Evolutionary conservation across 2,329 filamentous ascomycete species (phyloP).

Genomic region (Penicillium crustosum): DNA sequence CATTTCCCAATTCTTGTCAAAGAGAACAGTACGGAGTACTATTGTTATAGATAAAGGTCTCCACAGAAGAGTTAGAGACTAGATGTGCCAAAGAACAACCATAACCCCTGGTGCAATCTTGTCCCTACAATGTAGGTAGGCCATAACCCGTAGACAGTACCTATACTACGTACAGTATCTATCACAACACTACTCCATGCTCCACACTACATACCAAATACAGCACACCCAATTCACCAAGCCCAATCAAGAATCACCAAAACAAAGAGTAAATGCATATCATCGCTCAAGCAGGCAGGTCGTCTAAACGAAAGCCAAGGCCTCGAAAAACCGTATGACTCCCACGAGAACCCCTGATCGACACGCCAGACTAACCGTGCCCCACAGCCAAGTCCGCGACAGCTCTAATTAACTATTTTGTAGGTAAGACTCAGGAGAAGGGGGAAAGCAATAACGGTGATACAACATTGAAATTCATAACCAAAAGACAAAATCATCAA

Average conservation of each 20-base stretch:
- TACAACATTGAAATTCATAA: no score
- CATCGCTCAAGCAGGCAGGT: slow-evolving; percentile 9
- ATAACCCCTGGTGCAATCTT: not conserved
- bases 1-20: not conserved
- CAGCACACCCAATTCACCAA: not conserved
- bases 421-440: not conserved
- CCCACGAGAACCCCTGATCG: slow-evolving; percentile 9
- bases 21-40: not conserved
- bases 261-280: not conserved
- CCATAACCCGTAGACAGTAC: not conserved
- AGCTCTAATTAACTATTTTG: not conserved
- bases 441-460: not conserved
- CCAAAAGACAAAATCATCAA: not conserved
- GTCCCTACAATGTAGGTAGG: not conserved
- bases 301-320: not conserved
- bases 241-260: not conserved
- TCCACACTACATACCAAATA: not conserved
- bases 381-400: not conserved
- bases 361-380: slow-evolving; percentile 1
- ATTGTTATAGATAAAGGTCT: not conserved
- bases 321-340: slow-evolving; percentile 2
- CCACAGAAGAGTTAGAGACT: not conserved
- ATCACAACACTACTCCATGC: not conserved
- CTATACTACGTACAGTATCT: not conserved
- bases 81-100: not conserved